phyloP scores from a whole-genome alignment of 148 eudicot species.

The Arctostaphylos glauca region DNA sequence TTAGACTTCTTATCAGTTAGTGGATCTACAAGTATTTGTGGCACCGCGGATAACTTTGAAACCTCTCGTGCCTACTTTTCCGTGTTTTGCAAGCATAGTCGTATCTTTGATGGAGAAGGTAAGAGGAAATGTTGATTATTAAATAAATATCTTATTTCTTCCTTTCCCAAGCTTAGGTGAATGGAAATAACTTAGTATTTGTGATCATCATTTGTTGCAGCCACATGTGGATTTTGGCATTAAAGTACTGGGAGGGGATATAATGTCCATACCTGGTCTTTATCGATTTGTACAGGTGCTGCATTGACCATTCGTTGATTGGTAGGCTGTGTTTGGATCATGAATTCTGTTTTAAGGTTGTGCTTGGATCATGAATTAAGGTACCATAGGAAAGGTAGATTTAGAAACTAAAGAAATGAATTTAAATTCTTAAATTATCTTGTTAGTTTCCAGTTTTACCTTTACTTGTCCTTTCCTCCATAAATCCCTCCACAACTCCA shows the following conservation, averaged over 20 bases:
- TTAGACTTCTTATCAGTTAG: conserved; percentile 49
- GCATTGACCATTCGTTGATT: not conserved
- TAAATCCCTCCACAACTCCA: not conserved
- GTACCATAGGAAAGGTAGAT: too few species aligned
- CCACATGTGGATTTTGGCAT: conserved; percentile 87
- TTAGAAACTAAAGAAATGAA: too few species aligned
- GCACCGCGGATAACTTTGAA: conserved; percentile 72
- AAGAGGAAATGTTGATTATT: conserved; percentile 8
- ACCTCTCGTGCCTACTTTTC: conserved; percentile 82
- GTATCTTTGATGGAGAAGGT: conserved; percentile 84
- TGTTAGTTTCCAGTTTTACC: too few species aligned
- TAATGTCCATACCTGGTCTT: conserved; percentile 92
- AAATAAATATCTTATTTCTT: not conserved
- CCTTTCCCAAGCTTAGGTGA: not conserved
- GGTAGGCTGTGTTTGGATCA: conserved; percentile 3
- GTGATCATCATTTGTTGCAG: conserved; percentile 33
- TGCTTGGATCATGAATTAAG: not conserved
- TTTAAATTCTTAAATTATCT: too few species aligned
- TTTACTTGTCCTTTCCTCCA: too few species aligned
- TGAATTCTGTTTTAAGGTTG: not conserved
- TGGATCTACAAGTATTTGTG: conserved; percentile 74
- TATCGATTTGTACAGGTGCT: conserved; percentile 84
- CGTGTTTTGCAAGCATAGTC: conserved; percentile 68
- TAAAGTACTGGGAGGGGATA: conserved; percentile 74
- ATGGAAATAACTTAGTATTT: not conserved